These are phyloP conservation scores for Colletotrichum tanaceti DNA, from an alignment of 2,329 filamentous ascomycete species.

Conservation along the genomic window DNA sequence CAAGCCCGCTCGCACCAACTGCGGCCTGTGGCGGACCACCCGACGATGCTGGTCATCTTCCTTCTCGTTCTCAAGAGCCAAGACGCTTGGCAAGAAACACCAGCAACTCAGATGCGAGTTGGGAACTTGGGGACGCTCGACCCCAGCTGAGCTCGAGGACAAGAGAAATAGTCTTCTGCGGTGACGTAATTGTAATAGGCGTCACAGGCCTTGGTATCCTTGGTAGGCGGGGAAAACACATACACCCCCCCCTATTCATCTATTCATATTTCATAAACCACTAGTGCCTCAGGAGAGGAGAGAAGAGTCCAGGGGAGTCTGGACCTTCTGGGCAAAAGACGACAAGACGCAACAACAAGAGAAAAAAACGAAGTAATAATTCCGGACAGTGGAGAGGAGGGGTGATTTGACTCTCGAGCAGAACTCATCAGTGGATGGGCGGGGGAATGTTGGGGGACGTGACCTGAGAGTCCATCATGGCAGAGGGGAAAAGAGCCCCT, in stretches of 20 bases:
- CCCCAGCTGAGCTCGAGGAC: background rate
- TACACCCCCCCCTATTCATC: too few species aligned
- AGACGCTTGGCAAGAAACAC: slow-evolving; percentile 25
- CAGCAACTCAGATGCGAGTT: slow-evolving; percentile 17
- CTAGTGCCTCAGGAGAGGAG: background rate
- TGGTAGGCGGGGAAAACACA: slow-evolving; percentile 32
- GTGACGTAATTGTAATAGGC: slow-evolving; percentile 32
- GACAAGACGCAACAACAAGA: slow-evolving; percentile 13
- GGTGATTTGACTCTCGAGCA: background rate
- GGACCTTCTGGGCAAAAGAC: slow-evolving; percentile 18
- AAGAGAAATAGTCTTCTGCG: slow-evolving; percentile 7
- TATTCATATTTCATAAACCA: background rate
- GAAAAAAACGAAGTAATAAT: slow-evolving; percentile 25
- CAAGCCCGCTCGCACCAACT: slow-evolving; percentile 48
- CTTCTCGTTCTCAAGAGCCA: slow-evolving; percentile 15
- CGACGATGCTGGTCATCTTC: background rate
- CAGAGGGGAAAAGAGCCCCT: slow-evolving; percentile 6
- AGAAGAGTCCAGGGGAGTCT: background rate
- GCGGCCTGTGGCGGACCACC: too few species aligned
- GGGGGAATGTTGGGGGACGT: slow-evolving; percentile 20
- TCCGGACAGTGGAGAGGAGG: background rate
- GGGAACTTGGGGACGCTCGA: background rate
- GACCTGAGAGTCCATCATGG: too few species aligned
- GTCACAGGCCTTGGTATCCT: slow-evolving; percentile 31
- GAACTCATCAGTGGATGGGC: slow-evolving; percentile 34